phyloP scores from a whole-genome alignment of 176 grass and related monocot genomes.

The Thinopyrum elongatum region DNA sequence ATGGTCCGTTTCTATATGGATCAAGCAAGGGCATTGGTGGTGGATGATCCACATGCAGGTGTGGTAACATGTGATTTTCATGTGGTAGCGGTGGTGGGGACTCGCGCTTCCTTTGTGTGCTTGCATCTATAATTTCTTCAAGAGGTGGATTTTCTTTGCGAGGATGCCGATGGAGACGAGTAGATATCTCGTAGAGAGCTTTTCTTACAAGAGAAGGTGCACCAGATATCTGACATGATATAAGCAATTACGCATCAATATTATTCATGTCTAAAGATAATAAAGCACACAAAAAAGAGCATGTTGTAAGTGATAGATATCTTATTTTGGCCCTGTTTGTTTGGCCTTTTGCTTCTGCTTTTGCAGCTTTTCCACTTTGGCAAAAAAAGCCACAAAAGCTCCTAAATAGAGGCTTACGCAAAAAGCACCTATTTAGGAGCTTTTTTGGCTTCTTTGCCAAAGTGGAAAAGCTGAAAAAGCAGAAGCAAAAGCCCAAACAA shows the following conservation, averaged over 20 bases:
- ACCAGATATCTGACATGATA: conserved; percentile 77
- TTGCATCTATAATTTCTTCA: conserved; percentile 90
- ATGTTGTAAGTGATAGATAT: not conserved
- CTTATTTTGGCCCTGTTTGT: not conserved
- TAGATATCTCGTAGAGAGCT: conserved; percentile 88
- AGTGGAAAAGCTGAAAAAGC: no score
- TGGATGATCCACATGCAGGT: conserved; percentile 42
- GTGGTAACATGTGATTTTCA: conserved; percentile 44
- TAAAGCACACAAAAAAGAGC: conserved; percentile 14
- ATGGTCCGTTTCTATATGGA: conserved; percentile 59
- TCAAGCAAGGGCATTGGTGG: conserved; percentile 53
- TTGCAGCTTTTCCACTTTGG: no score
- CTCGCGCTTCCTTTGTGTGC: conserved; percentile 57
- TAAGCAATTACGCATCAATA: conserved; percentile 20
- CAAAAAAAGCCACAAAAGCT: no score
- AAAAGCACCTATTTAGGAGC: no score
- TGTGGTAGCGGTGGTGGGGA: conserved; percentile 48
- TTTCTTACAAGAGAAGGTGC: conserved; percentile 74
- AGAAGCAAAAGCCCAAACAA: no score
- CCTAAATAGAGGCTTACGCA: no score
- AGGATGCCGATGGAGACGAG: conserved; percentile 84
- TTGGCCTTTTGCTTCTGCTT: no score
- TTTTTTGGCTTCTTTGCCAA: no score
- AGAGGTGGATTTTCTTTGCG: conserved; percentile 87
- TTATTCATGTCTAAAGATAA: conserved; percentile 12